Percentiles rank a stretch among this genome's conserved stretches.
phyloP scores from a whole-genome alignment of 106 monocot genomes.

The Hemerocallis citrina region DNA sequence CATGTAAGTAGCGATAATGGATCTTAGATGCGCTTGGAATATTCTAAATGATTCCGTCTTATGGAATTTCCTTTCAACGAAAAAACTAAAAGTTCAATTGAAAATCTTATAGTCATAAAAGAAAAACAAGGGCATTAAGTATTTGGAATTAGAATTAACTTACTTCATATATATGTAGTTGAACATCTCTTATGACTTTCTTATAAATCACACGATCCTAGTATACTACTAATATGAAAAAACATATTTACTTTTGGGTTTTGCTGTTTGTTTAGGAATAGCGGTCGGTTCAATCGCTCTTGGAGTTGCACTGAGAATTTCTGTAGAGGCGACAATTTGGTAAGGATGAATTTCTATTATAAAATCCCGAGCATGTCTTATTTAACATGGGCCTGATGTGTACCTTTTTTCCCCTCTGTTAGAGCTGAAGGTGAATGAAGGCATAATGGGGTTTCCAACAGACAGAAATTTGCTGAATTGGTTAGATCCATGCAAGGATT shows the following conservation, averaged over 20 bases:
- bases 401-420: background rate
- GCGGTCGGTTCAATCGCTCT: background rate
- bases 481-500: background rate
- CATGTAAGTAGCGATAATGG: slow-evolving; percentile 8
- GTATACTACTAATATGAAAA: background rate
- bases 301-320: slow-evolving; percentile 8
- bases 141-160: background rate
- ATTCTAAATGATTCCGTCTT: no score
- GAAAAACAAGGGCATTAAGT: background rate
- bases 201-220: no score
- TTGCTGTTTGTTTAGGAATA: background rate
- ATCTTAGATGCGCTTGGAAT: no score
- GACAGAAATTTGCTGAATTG: background rate
- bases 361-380: background rate
- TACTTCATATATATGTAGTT: background rate
- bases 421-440: background rate
- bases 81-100: no score
- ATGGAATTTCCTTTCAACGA: no score
- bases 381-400: background rate
- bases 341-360: background rate
- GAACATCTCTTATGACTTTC: background rate
- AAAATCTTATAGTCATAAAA: no score
- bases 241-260: background rate
- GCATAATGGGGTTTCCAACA: background rate
- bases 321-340: background rate